A percentile compares a stretch with the other conserved stretches of the same genome.
Conservation (phyloP, 2,329 filamentous ascomycete genomes). For the Cladosporium sp. region DNA sequence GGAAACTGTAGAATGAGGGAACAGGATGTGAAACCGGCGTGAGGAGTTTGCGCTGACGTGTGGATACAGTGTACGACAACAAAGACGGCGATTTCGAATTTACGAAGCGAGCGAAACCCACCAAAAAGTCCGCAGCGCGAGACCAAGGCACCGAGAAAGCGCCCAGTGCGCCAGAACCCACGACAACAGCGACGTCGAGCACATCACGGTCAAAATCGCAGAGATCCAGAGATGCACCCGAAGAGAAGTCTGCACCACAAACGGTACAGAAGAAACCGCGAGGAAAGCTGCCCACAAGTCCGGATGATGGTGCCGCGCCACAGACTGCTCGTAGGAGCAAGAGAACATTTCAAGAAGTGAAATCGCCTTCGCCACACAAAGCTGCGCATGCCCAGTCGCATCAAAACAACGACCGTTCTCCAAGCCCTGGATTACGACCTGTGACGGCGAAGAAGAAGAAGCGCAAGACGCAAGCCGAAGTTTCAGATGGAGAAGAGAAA, state of each 20-base stretch:
- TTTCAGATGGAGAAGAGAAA: constrained; percentile 27
- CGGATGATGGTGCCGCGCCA: constrained; percentile 27
- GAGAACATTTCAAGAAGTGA: constrained; percentile 16
- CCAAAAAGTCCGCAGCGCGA: constrained; percentile 29
- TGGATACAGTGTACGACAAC: constrained; percentile 35
- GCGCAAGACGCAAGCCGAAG: constrained; percentile 27
- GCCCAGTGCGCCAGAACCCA: constrained; percentile 19
- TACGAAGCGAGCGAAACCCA: constrained; percentile 33
- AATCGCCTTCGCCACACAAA: constrained; percentile 23
- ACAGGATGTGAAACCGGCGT: constrained; percentile 6
- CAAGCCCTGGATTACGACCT: constrained; percentile 28
- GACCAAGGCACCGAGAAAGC: constrained; percentile 13
- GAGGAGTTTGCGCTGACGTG: constrained; percentile 8
- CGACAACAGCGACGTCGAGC: constrained; percentile 13
- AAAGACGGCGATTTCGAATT: constrained; percentile 48
- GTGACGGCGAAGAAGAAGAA: constrained; percentile 40
- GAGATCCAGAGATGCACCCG: constrained; percentile 12
- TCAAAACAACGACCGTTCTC: constrained; percentile 24
- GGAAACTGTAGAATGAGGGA: constrained; percentile 19
- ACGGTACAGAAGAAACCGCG: constrained; percentile 30
- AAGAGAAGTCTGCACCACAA: constrained; percentile 22
- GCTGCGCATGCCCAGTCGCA: constrained; percentile 25
- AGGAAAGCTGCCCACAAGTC: constrained; percentile 31
- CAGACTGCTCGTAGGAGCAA: constrained; percentile 36
- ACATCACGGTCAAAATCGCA: constrained; percentile 11